Percentiles rank a stretch among this genome's conserved stretches.
These are phyloP conservation scores for Pythium scleroteichum DNA, from an alignment of 352 stramenopile genomes.

Conservation along the genomic window DNA sequence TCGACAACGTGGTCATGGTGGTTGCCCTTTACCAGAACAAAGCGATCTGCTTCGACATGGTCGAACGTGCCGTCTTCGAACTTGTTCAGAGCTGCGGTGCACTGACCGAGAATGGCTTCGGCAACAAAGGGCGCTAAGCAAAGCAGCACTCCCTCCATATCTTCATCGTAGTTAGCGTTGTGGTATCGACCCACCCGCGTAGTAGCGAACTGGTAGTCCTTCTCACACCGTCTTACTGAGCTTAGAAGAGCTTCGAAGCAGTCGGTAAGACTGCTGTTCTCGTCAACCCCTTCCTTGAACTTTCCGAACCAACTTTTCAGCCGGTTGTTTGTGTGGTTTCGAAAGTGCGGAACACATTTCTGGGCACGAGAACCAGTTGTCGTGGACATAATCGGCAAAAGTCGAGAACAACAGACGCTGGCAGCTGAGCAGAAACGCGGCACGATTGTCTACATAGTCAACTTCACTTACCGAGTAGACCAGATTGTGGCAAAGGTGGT, in stretches of 20 bases:
- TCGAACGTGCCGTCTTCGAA: too few species aligned
- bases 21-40: too few species aligned
- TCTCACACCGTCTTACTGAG: background rate
- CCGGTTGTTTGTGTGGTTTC: slow-evolving; percentile 35
- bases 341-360: slow-evolving; percentile 34
- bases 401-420: background rate
- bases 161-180: background rate
- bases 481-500: slow-evolving; percentile 22
- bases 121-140: too few species aligned
- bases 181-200: slow-evolving; percentile 20
- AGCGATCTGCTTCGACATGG: too few species aligned
- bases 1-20: too few species aligned
- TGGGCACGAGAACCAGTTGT: slow-evolving; percentile 28
- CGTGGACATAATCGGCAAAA: slow-evolving; percentile 29
- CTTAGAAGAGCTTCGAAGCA: background rate
- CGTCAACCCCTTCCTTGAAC: slow-evolving; percentile 18
- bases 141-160: too few species aligned
- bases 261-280: background rate
- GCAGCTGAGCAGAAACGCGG: slow-evolving; percentile 3
- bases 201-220: slow-evolving; percentile 7
- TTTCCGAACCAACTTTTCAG: slow-evolving; percentile 36
- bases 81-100: too few species aligned
- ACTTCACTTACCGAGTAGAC: slow-evolving; percentile 9
- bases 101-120: too few species aligned
- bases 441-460: slow-evolving; percentile 16